A percentile compares a stretch with the other conserved stretches of the same genome.
Evolutionary conservation across 2,329 filamentous ascomycete genomes (phyloP).

Genomic region (Nemania sp.): DNA sequence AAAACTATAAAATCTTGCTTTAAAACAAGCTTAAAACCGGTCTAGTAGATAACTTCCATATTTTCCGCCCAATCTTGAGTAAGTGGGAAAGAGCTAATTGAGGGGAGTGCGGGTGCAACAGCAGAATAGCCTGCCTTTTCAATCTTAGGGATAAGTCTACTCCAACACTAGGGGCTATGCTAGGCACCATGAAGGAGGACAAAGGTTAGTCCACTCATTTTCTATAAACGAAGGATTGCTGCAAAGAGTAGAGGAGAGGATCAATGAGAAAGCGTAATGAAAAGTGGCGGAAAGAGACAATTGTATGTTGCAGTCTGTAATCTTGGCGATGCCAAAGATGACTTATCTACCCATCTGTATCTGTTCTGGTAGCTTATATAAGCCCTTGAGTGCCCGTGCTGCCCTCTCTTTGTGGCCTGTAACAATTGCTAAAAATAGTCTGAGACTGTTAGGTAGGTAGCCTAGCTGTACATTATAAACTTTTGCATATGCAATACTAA

Average conservation of each 20-base stretch:
- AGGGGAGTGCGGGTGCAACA: constrained; percentile 41
- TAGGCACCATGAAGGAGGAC: constrained; percentile 46
- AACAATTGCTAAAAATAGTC: too few species aligned
- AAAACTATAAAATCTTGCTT: constrained; percentile 43
- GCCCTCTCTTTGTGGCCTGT: too few species aligned
- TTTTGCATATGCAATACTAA: too few species aligned
- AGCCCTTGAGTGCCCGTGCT: too few species aligned
- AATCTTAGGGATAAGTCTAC: constrained; percentile 35
- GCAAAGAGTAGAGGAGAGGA: not conserved
- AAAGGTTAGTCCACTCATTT: constrained; percentile 42
- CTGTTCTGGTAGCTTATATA: too few species aligned
- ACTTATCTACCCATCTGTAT: too few species aligned
- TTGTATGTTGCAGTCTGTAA: too few species aligned
- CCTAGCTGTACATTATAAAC: too few species aligned
- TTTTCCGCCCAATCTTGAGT: constrained; percentile 41
- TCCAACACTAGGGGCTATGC: constrained; percentile 42
- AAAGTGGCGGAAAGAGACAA: not conserved
- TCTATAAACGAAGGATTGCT: not conserved
- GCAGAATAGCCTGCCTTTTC: constrained; percentile 35
- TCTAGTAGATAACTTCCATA: constrained; percentile 37
- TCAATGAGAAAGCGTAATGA: not conserved
- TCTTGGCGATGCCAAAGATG: too few species aligned
- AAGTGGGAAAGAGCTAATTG: constrained; percentile 38
- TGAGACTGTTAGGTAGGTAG: too few species aligned
- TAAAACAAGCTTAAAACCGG: constrained; percentile 31